Percentiles rank a stretch among this genome's conserved stretches.
Evolutionary conservation across 148 eudicot species (phyloP).

Genomic region (Heliamphora exappendiculata): DNA sequence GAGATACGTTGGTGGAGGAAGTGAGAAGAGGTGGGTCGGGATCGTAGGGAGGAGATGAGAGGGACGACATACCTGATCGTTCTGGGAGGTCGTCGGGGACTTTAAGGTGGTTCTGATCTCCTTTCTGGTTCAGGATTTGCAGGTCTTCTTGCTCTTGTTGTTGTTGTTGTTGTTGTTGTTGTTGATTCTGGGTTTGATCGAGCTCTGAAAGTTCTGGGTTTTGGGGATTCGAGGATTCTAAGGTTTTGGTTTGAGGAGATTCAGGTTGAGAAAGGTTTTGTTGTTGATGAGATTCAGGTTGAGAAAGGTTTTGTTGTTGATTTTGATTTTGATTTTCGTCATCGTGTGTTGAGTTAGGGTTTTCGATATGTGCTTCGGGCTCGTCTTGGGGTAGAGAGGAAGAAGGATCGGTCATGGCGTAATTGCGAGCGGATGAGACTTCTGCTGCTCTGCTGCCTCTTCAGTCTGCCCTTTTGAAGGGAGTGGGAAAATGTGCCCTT

Average conservation of each 20-base stretch:
- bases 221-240: not conserved
- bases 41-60: conserved; percentile 1
- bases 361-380: not conserved
- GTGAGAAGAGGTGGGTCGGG: not conserved
- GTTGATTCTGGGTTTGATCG: not conserved
- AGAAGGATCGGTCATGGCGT: conserved; percentile 7
- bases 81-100: not conserved
- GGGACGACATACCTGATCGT: conserved; percentile 7
- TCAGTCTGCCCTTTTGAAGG: not conserved
- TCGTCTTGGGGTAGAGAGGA: conserved; percentile 4
- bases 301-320: not conserved
- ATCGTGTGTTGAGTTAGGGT: not conserved
- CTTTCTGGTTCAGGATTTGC: not conserved
- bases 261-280: not conserved
- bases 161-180: not conserved
- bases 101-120: not conserved
- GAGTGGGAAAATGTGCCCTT: too few relatives aligned
- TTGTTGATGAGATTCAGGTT: not conserved
- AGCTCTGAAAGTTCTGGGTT: not conserved
- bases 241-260: conserved; percentile 14
- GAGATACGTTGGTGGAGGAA: conserved; percentile 5
- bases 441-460: not conserved
- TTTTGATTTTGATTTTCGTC: not conserved
- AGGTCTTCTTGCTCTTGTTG: not conserved
- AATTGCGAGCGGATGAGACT: not conserved